These are phyloP conservation scores for Pseudohalonectria lignicola DNA, from an alignment of 2,329 filamentous ascomycete species.

Conservation along the genomic window DNA sequence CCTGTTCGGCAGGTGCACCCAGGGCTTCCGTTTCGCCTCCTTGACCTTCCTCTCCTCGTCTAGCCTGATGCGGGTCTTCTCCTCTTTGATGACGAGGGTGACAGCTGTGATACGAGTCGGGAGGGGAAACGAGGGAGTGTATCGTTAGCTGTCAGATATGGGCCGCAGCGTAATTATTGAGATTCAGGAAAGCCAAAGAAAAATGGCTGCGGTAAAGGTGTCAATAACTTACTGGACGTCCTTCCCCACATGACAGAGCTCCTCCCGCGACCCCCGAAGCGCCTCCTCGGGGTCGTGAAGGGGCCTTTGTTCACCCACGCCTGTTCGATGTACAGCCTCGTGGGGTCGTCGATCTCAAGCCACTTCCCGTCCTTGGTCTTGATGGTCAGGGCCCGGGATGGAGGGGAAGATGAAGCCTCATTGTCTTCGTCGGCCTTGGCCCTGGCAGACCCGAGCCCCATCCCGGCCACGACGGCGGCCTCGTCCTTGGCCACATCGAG, in stretches of 20 bases:
- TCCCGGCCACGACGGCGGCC: slow-evolving; percentile 69
- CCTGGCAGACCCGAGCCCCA: slow-evolving; percentile 56
- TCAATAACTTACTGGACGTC: background rate
- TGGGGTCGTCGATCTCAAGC: slow-evolving; percentile 60
- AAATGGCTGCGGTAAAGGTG: no score
- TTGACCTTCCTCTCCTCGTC: slow-evolving; percentile 69
- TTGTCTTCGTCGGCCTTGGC: slow-evolving; percentile 21
- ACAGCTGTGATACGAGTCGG: slow-evolving; percentile 39
- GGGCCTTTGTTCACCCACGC: slow-evolving; percentile 78
- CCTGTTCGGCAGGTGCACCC: slow-evolving; percentile 80
- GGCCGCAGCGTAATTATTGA: background rate
- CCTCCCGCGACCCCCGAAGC: background rate
- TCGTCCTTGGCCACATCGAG: slow-evolving; percentile 72
- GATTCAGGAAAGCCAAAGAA: no score
- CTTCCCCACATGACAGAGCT: background rate
- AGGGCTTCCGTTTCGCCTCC: slow-evolving; percentile 63
- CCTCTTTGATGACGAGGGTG: slow-evolving; percentile 80
- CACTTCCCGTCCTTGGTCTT: slow-evolving; percentile 65
- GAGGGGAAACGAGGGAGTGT: no score
- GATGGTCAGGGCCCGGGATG: slow-evolving; percentile 44
- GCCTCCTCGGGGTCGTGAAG: no score
- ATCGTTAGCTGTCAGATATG: background rate
- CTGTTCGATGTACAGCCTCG: slow-evolving; percentile 81
- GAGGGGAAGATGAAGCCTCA: no score
- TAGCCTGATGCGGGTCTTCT: slow-evolving; percentile 76